Base-by-base conservation (phyloP, 164 flowering plant species). In the Umbellularia californica region DNA sequence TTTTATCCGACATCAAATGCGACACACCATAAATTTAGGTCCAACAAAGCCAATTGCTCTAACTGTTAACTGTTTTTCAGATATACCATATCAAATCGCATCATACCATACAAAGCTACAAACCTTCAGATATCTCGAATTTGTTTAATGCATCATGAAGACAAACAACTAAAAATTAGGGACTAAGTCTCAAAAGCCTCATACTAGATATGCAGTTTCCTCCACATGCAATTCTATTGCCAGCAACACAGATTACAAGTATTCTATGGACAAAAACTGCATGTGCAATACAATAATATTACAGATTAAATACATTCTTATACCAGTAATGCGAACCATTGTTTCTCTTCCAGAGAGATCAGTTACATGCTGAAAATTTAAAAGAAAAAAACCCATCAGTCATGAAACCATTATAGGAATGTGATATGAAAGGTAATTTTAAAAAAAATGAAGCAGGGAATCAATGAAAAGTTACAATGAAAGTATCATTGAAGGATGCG, bases 401-500 rank as follows among this genome's bases (percentile, higher is more conserved):
- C 20, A 55, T 55, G 60, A 55, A 55, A 55, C 20, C n/a, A 58
- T 2, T 63, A 76, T 17, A 76, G 14, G 41, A 19, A 5, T 62
- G 55, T n/a, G 17, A 65, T 52, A 13, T 3, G 6, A n/a, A 55
- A 20, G 2, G 3, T 2, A 47, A 55, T 51, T 13, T 51, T 4
- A 51, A 47, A 23, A 5, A 22, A 77, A 72, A 5, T 10, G 25
- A 35, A 58, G 69, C 5, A 27, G 19, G 17, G 41, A n/a, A 41
- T 24, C 50, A 20, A 11, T 2, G 50, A 47, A 47, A 22, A 87
- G 92, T 83, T 74, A 93, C 97, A 70, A 93, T 91, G 73, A 93
- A 93, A 2, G 96, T 93, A 74, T 93, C 98, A 71, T 93, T 93
- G 33, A 93, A 93, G 0, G 96, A 93, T 12, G 97, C 97, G 77